Evolutionary conservation across 805 yeast species (phyloP).

Genomic region (Tetrapisispora nanseiensis): DNA sequence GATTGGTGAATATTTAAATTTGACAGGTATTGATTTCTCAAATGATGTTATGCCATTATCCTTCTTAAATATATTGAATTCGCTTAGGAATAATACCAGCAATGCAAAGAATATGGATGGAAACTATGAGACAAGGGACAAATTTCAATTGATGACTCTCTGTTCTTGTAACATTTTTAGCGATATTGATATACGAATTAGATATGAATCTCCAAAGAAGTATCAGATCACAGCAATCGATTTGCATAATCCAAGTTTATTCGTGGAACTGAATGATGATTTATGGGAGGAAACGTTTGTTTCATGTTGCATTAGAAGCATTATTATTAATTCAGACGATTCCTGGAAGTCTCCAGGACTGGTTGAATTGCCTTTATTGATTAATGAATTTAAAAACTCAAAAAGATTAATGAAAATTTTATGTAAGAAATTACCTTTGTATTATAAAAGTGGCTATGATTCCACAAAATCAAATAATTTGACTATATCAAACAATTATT

Average conservation of each 20-base stretch:
- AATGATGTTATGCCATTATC: slow-evolving; percentile 39
- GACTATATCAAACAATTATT: slow-evolving; percentile 37
- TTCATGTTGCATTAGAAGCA: slow-evolving; percentile 45
- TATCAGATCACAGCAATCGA: slow-evolving; percentile 26
- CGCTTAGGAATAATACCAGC: slow-evolving; percentile 14
- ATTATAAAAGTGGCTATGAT: slow-evolving; percentile 38
- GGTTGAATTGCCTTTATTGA: slow-evolving; percentile 38
- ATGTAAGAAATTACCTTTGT: slow-evolving; percentile 38
- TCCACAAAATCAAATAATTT: slow-evolving; percentile 24
- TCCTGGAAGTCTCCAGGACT: slow-evolving; percentile 51
- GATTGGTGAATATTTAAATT: slow-evolving; percentile 40
- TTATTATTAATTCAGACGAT: slow-evolving; percentile 43
- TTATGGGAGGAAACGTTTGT: slow-evolving; percentile 57
- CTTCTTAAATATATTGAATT: slow-evolving; percentile 33
- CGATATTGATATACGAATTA: slow-evolving; percentile 62
- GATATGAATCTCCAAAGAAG: slow-evolving; percentile 32
- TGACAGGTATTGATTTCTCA: slow-evolving; percentile 40
- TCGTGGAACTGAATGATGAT: slow-evolving; percentile 22
- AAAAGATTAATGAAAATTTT: slow-evolving; percentile 32
- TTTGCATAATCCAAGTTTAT: slow-evolving; percentile 7
- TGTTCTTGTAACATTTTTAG: slow-evolving; percentile 69
- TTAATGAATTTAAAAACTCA: slow-evolving; percentile 7
- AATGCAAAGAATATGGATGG: not conserved
- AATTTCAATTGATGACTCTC: slow-evolving; percentile 35
- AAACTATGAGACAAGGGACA: not conserved